These are phyloP conservation scores for Globisporangium megalacanthum DNA, from an alignment of 352 stramenopile species.

Conservation along the genomic window DNA sequence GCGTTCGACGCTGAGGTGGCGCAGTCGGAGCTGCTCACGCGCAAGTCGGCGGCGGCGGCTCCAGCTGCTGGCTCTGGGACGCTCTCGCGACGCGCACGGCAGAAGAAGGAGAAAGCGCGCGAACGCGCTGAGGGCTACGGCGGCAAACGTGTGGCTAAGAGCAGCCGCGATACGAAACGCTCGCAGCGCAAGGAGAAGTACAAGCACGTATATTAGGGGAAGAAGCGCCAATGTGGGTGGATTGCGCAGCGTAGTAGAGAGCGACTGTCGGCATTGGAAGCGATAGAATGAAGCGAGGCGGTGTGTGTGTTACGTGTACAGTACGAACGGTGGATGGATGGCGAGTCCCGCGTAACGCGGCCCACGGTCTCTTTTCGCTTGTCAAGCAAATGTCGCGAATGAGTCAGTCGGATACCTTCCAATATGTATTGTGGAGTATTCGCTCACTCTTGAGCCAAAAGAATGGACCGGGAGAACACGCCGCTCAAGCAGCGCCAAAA, in stretches of 20 bases:
- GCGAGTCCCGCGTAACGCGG: too few species aligned
- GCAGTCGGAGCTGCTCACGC: slow-evolving; percentile 23
- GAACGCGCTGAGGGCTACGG: slow-evolving; percentile 25
- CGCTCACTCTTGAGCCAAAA: too few species aligned
- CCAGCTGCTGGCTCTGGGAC: slow-evolving; percentile 10
- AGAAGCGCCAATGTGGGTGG: too few species aligned
- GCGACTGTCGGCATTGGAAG: too few species aligned
- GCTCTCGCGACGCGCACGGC: slow-evolving; percentile 34
- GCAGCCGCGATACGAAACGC: slow-evolving; percentile 30
- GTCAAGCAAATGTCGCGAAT: not conserved
- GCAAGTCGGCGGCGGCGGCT: slow-evolving; percentile 1
- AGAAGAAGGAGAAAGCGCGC: slow-evolving; percentile 37
- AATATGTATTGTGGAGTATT: too few species aligned
- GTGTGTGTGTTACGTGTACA: too few species aligned
- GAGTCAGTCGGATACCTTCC: not conserved
- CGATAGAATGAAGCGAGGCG: too few species aligned
- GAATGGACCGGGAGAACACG: slow-evolving; percentile 70
- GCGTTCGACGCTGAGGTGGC: slow-evolving; percentile 54
- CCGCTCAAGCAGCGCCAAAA: slow-evolving; percentile 75
- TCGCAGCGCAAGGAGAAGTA: slow-evolving; percentile 58
- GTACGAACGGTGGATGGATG: too few species aligned
- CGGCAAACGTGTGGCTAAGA: slow-evolving; percentile 18
- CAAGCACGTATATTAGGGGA: slow-evolving; percentile 42
- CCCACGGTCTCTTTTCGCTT: too few species aligned
- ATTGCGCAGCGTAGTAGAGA: too few species aligned